Base-by-base conservation (phyloP, 352 stramenopile genomes). In the Pythium dissimile region DNA sequence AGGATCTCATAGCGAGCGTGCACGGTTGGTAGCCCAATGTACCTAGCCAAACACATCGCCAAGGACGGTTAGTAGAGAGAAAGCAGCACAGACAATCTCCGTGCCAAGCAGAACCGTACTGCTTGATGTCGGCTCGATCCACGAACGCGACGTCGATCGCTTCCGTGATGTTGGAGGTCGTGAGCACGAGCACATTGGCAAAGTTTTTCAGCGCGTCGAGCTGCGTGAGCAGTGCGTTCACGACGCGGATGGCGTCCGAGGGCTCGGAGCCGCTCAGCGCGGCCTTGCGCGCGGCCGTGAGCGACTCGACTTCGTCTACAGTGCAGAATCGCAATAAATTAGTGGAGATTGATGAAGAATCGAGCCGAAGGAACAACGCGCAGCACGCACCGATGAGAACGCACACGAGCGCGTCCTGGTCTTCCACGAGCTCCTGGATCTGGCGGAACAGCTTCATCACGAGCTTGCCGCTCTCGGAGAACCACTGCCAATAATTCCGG, bases 391-490 rank as follows among this genome's bases (percentile, higher is more conserved):
- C 85, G 54, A 98, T 96, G 15, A 98, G 63, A 13, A 98, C 88
- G 64, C 76, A 97, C 31, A 98, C 74, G 2, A 98, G 71, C n/a
- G 72, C 64, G 23, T 95, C 79, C 18, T 91, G 74, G 61, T 96
- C 87, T 48, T 96, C 80, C 4, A 96, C 77, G 35, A 98, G 75
- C 38, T 97, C 89, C 47, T 90, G 73, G 32, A 98, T 93, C 62
- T 96, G 81, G 5, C 81, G 73, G 59, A 98, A 98, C 9, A 98
- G 75, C 54, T 93, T 90, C 69, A 88, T 89, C 23, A 98, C 86
- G 10, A 98, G 78, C 67, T 98, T 98, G 16, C 92, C 93, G 43
- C 84, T 96, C 62, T 97, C 93, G 16, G 84, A 96, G 71, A 98
- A 98, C 93, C 93, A 98, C 75, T 97, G 79, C 20, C 32, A 74